Evolutionary conservation across 495 filamentous ascomycete species (phyloP).

Genomic region (Xylaria palmicola): DNA sequence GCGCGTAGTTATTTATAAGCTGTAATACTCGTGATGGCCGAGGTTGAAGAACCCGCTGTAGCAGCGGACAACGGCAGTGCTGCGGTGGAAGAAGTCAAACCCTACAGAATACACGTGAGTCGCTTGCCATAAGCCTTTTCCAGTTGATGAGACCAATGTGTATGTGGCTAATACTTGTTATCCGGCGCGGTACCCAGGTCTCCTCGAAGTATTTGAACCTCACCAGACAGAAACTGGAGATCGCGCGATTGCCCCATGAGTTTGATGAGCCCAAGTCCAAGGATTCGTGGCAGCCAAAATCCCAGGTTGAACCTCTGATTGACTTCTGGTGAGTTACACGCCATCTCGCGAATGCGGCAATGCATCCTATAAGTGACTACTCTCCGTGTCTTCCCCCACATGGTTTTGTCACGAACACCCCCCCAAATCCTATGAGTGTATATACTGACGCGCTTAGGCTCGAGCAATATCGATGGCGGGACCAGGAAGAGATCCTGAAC

Average conservation of each 20-base stretch:
- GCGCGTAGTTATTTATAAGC: not conserved
- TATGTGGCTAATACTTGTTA: conserved; percentile 15
- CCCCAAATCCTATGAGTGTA: not conserved
- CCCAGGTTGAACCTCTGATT: conserved; percentile 48
- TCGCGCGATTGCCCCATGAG: conserved; percentile 55
- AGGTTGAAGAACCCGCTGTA: conserved; percentile 23
- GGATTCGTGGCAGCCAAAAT: conserved; percentile 50
- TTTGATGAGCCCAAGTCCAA: conserved; percentile 36
- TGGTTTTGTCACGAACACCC: too few species aligned
- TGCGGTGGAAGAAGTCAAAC: conserved; percentile 39
- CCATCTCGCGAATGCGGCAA: not conserved
- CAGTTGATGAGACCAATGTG: not conserved
- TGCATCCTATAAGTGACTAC: not conserved
- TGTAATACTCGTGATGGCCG: conserved; percentile 21
- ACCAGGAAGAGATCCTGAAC: conserved; percentile 56
- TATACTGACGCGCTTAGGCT: conserved; percentile 41
- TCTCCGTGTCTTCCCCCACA: too few species aligned
- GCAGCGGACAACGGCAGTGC: conserved; percentile 20
- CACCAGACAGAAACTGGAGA: conserved; percentile 54
- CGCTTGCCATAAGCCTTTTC: not conserved
- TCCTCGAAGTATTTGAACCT: conserved; percentile 52
- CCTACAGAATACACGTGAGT: conserved; percentile 53
- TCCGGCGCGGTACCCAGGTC: conserved; percentile 34
- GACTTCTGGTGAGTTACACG: conserved; percentile 49
- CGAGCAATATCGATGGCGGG: conserved; percentile 61